Evolutionary conservation across 2,329 filamentous ascomycete genomes (phyloP).

Genomic region (Aspergillus sp.): DNA sequence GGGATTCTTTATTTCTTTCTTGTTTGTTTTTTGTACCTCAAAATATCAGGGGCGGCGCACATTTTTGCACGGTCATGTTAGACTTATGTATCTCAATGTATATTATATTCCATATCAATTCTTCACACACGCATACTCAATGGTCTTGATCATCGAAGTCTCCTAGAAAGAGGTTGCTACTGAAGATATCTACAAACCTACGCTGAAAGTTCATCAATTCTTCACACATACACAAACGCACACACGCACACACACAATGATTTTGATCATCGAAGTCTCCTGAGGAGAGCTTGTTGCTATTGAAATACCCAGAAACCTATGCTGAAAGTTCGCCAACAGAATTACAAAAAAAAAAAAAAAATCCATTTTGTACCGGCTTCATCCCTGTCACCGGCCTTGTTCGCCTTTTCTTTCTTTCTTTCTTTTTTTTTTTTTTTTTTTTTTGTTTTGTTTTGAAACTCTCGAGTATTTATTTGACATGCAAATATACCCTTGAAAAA

Average conservation of each 20-base stretch:
- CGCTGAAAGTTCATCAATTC: not conserved
- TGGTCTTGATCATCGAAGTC: not conserved
- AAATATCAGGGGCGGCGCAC: conserved; percentile 37
- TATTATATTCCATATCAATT: conserved; percentile 19
- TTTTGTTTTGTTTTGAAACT: conserved; percentile 36
- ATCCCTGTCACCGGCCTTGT: not conserved
- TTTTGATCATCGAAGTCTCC: not conserved
- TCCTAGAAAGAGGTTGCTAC: not conserved
- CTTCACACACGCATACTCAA: not conserved
- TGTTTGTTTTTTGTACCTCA: conserved; percentile 23
- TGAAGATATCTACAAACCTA: not conserved
- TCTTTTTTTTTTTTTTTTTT: conserved; percentile 33
- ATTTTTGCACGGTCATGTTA: conserved; percentile 25
- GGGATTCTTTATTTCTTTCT: conserved; percentile 7
- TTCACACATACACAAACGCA: too few relatives aligned
- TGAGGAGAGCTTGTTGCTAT: not conserved
- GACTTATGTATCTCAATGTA: conserved; percentile 27
- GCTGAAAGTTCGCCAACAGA: not conserved
- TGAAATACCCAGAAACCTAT: not conserved
- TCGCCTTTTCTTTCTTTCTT: conserved; percentile 28
- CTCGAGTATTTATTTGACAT: not conserved
- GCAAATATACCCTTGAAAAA: conserved; percentile 6
- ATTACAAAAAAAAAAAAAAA: not conserved
- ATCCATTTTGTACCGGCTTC: not conserved
- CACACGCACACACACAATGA: too few relatives aligned